phyloP scores from a whole-genome alignment of 1,284 basidiomycete genomes.

The Trametes polyzona region DNA sequence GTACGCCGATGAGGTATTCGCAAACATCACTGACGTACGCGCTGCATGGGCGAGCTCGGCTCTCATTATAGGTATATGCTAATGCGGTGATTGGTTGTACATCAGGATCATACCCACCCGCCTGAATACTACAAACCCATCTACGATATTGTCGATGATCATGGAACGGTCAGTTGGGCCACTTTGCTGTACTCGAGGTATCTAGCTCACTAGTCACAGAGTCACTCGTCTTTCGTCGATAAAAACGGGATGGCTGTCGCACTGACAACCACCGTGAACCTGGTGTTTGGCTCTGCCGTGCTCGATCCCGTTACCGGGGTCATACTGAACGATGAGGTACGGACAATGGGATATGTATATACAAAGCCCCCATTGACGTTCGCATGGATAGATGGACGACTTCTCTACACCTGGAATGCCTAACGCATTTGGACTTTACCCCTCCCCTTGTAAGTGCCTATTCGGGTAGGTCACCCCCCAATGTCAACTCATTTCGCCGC shows the following conservation, averaged over 20 bases:
- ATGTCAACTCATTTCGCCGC: neutral
- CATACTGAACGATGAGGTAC: slow-evolving; percentile 85
- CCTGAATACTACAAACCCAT: slow-evolving; percentile 85
- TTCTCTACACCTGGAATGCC: slow-evolving; percentile 82
- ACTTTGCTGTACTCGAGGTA: neutral
- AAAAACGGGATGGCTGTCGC: slow-evolving; percentile 84
- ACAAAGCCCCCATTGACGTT: neutral
- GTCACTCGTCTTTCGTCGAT: slow-evolving; percentile 84
- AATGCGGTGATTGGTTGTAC: too few relatives aligned
- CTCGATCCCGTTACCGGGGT: slow-evolving; percentile 87
- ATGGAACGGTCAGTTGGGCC: slow-evolving; percentile 74
- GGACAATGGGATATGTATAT: neutral
- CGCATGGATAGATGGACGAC: slow-evolving; percentile 73
- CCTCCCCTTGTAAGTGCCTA: slow-evolving; percentile 81
- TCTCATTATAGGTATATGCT: too few relatives aligned
- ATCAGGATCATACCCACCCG: slow-evolving; percentile 76
- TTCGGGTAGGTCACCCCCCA: neutral
- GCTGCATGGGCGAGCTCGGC: too few relatives aligned
- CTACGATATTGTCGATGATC: slow-evolving; percentile 77
- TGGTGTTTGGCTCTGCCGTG: slow-evolving; percentile 86
- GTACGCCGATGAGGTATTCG: slow-evolving; percentile 64
- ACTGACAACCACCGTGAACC: slow-evolving; percentile 87
- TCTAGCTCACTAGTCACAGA: slow-evolving; percentile 45
- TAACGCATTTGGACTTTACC: slow-evolving; percentile 84
- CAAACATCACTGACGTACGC: slow-evolving; percentile 81